Evolutionary conservation across 140 eudicot genomes (phyloP), one percentile per base, ranked within the genome.

Genomic region (Erigeron philadelphicus): DNA sequence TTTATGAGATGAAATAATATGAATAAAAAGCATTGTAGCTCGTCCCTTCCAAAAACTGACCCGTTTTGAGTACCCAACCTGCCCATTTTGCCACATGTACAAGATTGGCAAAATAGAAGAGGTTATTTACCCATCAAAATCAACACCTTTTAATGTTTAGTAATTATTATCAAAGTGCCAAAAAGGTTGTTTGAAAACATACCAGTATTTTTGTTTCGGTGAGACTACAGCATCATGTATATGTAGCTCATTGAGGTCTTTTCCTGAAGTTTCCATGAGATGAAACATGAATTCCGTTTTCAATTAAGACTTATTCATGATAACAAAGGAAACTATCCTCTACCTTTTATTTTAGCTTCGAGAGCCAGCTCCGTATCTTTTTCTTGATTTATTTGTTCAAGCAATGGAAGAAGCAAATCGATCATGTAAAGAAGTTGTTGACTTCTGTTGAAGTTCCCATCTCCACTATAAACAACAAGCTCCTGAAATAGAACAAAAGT

Each of bases 331-430:
- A 7, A 67, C 19, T 16, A 67, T 16, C 56, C 17, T 35, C 16
- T 74, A 94, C 99, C 99, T 85, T 87, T 77, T 12, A 80, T 64
- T 61, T 85, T 81, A 76, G 94, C 86, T 75, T 89, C 97, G 5
- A 75, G 64, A 72, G 83, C 95, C 72, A 85, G 64, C 80, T 89
- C 97, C 17, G 45, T 65, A 58, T 72, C 74, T 78, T 89, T 92
- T 49, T 81, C 87, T 63, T 68, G 72, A 75, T 89, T 94, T 18
- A 94, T 71, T 74, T 81, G 76, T 61, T 81, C 84, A 73, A 94
- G 80, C 35, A 87, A 80, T 3, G 99, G 99, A 71, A 94, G 87
- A 17, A 94, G 89, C 80, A 80, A 59, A 66, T 81, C 56, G 64
- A 89, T 82, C 84, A 83, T 59, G 80, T 94, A 87, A 54, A 78